These are phyloP conservation scores for Exophiala sp. DNA, from an alignment of 2,329 filamentous ascomycete species.

Conservation along the genomic window DNA sequence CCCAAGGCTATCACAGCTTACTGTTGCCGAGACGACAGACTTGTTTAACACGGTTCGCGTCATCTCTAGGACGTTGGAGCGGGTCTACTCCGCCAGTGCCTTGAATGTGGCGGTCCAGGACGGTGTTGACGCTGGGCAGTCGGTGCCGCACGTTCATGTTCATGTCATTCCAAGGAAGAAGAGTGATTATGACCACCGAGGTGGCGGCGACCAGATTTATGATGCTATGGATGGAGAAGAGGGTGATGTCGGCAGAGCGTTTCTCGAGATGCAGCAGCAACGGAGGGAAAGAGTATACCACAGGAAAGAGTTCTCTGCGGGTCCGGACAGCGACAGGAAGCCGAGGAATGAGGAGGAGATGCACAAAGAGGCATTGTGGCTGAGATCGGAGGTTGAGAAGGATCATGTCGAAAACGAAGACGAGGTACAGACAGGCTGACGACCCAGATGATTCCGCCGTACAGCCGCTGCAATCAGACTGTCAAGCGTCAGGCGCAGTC, in stretches of 20 bases:
- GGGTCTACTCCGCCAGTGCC: constrained; percentile 62
- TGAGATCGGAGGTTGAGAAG: constrained; percentile 55
- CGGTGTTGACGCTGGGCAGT: constrained; percentile 84
- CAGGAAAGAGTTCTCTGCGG: constrained; percentile 47
- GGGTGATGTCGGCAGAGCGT: constrained; percentile 72
- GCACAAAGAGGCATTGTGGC: constrained; percentile 69
- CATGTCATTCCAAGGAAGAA: constrained; percentile 77
- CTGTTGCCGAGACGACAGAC: constrained; percentile 69
- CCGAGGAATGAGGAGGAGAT: constrained; percentile 72
- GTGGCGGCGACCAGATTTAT: constrained; percentile 73
- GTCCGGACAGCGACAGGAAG: constrained; percentile 68
- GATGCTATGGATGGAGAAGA: constrained; percentile 77
- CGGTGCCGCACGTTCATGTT: constrained; percentile 87
- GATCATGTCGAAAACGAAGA: constrained; percentile 28
- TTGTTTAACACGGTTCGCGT: constrained; percentile 84
- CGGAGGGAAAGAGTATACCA: constrained; percentile 31
- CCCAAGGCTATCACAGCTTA: constrained; percentile 71
- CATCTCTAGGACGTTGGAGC: constrained; percentile 71
- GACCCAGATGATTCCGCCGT: no score
- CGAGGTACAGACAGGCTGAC: background rate
- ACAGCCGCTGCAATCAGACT: no score
- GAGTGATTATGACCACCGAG: constrained; percentile 55
- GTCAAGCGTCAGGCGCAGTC: no score
- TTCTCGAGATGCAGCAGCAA: constrained; percentile 53
- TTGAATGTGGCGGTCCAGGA: constrained; percentile 97